Percentiles rank a stretch among this genome's conserved stretches.
Conservation (phyloP, 2,329 filamentous ascomycete species). For the Colletotrichum lini region DNA sequence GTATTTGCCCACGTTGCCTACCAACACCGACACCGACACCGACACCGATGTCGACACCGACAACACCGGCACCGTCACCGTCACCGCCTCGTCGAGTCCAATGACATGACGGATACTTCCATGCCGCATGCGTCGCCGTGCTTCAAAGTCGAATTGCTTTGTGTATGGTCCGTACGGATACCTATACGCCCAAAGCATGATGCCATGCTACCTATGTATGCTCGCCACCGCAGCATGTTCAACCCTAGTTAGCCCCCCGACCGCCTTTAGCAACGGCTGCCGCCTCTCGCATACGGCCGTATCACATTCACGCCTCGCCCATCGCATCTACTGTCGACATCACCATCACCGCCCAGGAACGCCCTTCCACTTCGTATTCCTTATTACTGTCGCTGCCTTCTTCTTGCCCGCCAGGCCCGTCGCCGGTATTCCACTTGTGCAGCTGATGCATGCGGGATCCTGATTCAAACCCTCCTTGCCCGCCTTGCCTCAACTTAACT, state of each 20-base stretch:
- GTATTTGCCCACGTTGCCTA: no score
- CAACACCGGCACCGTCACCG: not conserved
- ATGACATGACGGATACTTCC: not conserved
- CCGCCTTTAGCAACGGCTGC: not conserved
- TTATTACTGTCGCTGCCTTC: not conserved
- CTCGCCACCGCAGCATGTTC: not conserved
- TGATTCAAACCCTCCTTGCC: no score
- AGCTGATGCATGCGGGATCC: not conserved
- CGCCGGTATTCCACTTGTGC: not conserved
- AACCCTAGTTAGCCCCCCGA: slow-evolving; percentile 3
- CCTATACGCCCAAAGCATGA: not conserved
- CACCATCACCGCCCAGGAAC: not conserved
- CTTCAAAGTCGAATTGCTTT: not conserved
- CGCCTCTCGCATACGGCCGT: slow-evolving; percentile 11
- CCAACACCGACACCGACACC: no score
- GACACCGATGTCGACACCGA: no score
- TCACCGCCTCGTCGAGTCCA: slow-evolving; percentile 2
- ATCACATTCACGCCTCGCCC: not conserved
- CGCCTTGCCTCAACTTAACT: not conserved
- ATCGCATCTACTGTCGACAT: not conserved
- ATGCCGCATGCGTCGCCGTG: not conserved
- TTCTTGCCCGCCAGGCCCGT: no score
- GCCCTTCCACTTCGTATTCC: not conserved
- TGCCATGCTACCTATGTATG: not conserved
- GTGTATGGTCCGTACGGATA: no score